A percentile compares a stretch with the other conserved stretches of the same genome.
Conservation (phyloP, 139 green algal species). For the Volvox africanus region DNA sequence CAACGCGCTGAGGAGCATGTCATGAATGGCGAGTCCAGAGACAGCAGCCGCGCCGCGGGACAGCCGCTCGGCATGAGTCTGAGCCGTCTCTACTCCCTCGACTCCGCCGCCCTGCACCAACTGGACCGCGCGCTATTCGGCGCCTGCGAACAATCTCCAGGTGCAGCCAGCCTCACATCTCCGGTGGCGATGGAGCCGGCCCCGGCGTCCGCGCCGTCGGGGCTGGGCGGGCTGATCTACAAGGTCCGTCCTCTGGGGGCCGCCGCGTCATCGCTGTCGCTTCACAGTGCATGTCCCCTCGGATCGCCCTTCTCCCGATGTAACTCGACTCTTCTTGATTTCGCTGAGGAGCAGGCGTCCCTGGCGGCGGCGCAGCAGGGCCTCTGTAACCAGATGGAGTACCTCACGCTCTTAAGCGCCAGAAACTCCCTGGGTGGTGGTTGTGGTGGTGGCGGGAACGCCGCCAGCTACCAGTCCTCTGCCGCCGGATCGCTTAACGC, state of each 20-base stretch:
- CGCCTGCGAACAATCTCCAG: not conserved
- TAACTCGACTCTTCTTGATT: conserved; percentile 10
- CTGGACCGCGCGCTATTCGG: not conserved
- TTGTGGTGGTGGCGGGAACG: not conserved
- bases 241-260: not conserved
- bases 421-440: not conserved
- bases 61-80: not conserved
- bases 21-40: no score
- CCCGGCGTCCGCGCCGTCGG: not conserved
- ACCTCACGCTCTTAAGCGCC: not conserved
- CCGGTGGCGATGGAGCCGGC: not conserved
- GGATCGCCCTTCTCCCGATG: not conserved
- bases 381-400: not conserved
- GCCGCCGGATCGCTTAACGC: not conserved
- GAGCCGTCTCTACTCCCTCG: not conserved
- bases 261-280: not conserved
- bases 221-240: not conserved
- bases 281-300: not conserved
- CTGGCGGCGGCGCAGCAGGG: conserved; percentile 12
- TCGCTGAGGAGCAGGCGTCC: conserved; percentile 26
- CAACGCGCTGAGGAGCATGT: no score
- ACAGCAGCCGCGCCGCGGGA: not conserved
- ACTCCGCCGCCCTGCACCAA: not conserved
- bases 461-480: conserved; percentile 1
- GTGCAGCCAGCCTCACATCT: not conserved